Evolutionary conservation across 257 asterid species (phyloP), one percentile per base, ranked within the genome.

Genomic region (Anisodus tanguticus): DNA sequence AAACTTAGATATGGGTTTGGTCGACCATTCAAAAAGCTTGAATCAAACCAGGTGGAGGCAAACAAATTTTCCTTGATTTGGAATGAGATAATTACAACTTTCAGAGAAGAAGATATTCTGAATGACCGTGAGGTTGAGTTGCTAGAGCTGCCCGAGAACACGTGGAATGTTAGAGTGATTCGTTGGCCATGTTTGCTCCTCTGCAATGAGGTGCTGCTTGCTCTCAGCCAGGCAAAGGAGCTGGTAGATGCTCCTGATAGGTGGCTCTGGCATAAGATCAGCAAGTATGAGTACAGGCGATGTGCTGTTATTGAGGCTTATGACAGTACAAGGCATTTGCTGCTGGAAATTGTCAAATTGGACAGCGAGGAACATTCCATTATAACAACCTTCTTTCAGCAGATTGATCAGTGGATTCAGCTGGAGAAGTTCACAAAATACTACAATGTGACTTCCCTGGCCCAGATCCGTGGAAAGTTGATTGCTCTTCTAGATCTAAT

Each of bases 161-260:
- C 95, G 86, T 97, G 99, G 99, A 91, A 95, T 55, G 90, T 93
- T 47, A 88, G 97, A 83, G 99, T 97, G 92, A 92, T 97, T 86
- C 98, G 95, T 84, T 97, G 98, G 99, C 99, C 99, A 19, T 95
- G 98, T 89, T 89, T 97, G 87, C 98, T 97, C 37, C 97, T 97
- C 49, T 97, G 98, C 83, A 95, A 95, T 82, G 98, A 97, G 88
- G 92, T 97, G 78, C 90, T 95, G 80, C 98, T 97, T 87, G 97
- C 94, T 86, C 97, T 97, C 80, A 95, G 97, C 84, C 99, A 95
- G 92, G 99, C 97, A 62, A 90, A 93, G 86, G 99, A 97, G 91
- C 87, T 97, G 87, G 97, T 95, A 2, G 99, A 97, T 90, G 98
- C 99, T 86, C 98, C 99, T 62, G 99, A 97, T 87, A 90, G 82